phyloP scores from a whole-genome alignment of 495 filamentous ascomycete genomes.

The Penicillium taxi region DNA sequence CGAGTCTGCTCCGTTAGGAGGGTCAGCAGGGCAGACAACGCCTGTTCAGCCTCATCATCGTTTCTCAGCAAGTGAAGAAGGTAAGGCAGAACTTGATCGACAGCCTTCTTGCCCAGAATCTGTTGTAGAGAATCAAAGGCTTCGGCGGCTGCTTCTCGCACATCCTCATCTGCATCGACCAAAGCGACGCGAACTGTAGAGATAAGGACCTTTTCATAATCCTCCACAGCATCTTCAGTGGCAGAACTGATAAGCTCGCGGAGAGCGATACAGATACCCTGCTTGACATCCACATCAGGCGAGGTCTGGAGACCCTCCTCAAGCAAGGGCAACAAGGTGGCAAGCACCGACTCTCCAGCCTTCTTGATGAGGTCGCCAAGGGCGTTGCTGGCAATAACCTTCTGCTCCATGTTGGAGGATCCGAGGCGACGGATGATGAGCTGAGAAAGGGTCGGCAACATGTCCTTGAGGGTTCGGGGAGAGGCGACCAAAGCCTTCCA shows the following conservation, averaged over 20 bases:
- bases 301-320: slow-evolving; percentile 86
- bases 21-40: slow-evolving; percentile 83
- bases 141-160: slow-evolving; percentile 91
- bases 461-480: slow-evolving; percentile 85
- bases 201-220: slow-evolving; percentile 90
- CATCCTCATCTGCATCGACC: slow-evolving; percentile 80
- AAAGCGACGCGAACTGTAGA: slow-evolving; percentile 89
- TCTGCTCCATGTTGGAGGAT: slow-evolving; percentile 95
- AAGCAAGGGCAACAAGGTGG: slow-evolving; percentile 80
- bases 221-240: slow-evolving; percentile 79
- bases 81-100: slow-evolving; percentile 90
- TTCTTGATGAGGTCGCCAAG: slow-evolving; percentile 94
- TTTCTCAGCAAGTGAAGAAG: slow-evolving; percentile 79
- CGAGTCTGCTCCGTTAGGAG: slow-evolving; percentile 87
- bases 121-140: slow-evolving; percentile 93
- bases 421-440: slow-evolving; percentile 90
- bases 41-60: slow-evolving; percentile 83
- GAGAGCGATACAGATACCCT: slow-evolving; percentile 95
- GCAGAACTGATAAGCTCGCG: slow-evolving; percentile 91
- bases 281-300: slow-evolving; percentile 85
- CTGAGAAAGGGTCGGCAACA: slow-evolving; percentile 88
- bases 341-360: slow-evolving; percentile 85
- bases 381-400: slow-evolving; percentile 94
- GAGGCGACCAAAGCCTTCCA: slow-evolving; percentile 97
- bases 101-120: slow-evolving; percentile 82